phyloP scores from a whole-genome alignment of 108 stramenopile genomes.

The Discostella stelligeroides region DNA sequence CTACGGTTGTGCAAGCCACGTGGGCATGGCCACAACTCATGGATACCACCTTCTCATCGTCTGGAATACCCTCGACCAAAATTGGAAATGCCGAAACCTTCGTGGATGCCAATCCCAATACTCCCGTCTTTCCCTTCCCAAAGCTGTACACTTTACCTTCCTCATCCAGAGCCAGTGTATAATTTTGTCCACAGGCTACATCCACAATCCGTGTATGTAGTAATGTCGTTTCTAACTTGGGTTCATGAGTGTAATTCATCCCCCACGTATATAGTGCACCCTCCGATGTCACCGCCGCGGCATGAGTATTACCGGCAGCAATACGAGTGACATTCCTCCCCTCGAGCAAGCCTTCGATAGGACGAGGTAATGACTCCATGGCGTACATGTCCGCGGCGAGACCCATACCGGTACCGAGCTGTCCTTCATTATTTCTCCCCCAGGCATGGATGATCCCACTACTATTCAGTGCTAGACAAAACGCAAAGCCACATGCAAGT shows the following conservation, averaged over 20 bases:
- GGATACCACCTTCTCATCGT: slow-evolving; percentile 44
- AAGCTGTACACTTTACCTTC: slow-evolving; percentile 66
- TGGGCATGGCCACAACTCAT: slow-evolving; percentile 76
- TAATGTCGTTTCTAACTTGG: slow-evolving; percentile 63
- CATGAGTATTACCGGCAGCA: slow-evolving; percentile 82
- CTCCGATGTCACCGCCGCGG: slow-evolving; percentile 81
- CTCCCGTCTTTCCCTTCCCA: slow-evolving; percentile 82
- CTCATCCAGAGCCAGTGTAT: slow-evolving; percentile 73
- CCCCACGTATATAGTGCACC: slow-evolving; percentile 94
- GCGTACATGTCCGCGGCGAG: slow-evolving; percentile 89
- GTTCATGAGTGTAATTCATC: slow-evolving; percentile 73
- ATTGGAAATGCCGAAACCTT: slow-evolving; percentile 64
- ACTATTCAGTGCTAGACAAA: slow-evolving; percentile 69
- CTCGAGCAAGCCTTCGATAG: slow-evolving; percentile 74
- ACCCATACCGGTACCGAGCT: slow-evolving; percentile 83
- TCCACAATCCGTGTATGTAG: slow-evolving; percentile 72
- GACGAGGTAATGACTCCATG: slow-evolving; percentile 77
- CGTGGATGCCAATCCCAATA: slow-evolving; percentile 60
- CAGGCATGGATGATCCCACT: slow-evolving; percentile 81
- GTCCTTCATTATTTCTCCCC: slow-evolving; percentile 89
- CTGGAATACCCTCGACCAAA: slow-evolving; percentile 59
- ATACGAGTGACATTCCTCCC: slow-evolving; percentile 70
- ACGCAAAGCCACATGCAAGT: slow-evolving; percentile 78
- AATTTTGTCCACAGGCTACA: slow-evolving; percentile 78
- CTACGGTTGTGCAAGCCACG: slow-evolving; percentile 60